These are phyloP conservation scores for Annona cherimola DNA, from an alignment of 164 flowering plant genomes.

Conservation along the genomic window DNA sequence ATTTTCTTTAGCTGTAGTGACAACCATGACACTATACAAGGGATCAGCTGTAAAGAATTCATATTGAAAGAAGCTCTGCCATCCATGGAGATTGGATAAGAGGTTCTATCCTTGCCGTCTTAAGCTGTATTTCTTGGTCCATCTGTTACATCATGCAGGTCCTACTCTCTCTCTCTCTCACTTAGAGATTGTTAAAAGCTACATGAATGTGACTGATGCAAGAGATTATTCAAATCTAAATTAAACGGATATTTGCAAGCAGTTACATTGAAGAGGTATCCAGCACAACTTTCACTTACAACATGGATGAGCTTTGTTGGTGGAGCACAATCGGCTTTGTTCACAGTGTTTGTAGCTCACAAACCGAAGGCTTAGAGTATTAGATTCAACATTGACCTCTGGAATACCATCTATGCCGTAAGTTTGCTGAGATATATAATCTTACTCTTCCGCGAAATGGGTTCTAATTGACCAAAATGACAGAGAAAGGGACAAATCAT, in stretches of 20 bases:
- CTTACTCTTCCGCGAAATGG: too few relatives aligned
- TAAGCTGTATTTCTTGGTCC: constrained; percentile 77
- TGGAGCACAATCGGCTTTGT: constrained; percentile 76
- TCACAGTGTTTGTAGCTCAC: constrained; percentile 38
- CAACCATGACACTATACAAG: constrained; percentile 69
- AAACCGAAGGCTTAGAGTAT: constrained; percentile 55
- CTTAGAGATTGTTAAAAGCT: neutral
- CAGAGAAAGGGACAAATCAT: too few relatives aligned
- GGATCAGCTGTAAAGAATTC: constrained; percentile 51
- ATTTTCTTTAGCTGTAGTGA: constrained; percentile 66
- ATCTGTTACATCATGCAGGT: constrained; percentile 87
- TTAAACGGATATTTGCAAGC: constrained; percentile 47
- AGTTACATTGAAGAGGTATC: constrained; percentile 60
- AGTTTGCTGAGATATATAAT: constrained; percentile 14
- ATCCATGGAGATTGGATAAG: constrained; percentile 64
- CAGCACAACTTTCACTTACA: constrained; percentile 77
- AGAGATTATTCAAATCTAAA: too few relatives aligned
- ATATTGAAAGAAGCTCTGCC: constrained; percentile 29
- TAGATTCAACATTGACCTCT: constrained; percentile 54
- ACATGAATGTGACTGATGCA: neutral
- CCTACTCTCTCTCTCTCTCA: neutral
- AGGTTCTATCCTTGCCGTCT: constrained; percentile 60
- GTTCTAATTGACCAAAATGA: too few relatives aligned
- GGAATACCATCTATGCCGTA: constrained; percentile 60
- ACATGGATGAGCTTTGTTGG: constrained; percentile 81